Percentiles rank a stretch among this genome's conserved stretches.
These are phyloP conservation scores for Myxozyma udenii DNA, from an alignment of 805 yeast species.

Conservation along the genomic window DNA sequence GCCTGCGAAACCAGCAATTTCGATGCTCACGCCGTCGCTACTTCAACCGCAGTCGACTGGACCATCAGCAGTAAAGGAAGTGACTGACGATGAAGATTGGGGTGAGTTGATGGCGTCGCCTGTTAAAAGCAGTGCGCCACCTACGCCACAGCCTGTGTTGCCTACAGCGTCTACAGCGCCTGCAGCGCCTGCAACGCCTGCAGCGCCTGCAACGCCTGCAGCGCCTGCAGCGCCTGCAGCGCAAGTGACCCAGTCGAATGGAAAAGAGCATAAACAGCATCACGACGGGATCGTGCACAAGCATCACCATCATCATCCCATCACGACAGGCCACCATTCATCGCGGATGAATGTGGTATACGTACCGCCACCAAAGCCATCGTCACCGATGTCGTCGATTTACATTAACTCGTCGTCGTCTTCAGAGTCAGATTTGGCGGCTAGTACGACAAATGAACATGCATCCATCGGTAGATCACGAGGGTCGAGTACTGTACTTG, in stretches of 20 bases:
- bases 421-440: slow-evolving; percentile 11
- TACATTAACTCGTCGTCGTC: slow-evolving; percentile 18
- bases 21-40: slow-evolving; percentile 5
- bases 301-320: slow-evolving; percentile 15
- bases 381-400: slow-evolving; percentile 14
- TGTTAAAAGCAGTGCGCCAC: background rate
- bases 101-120: slow-evolving; percentile 18
- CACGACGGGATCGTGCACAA: background rate
- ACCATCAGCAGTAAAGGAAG: background rate
- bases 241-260: no score
- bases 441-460: background rate
- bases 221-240: background rate
- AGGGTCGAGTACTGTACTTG: slow-evolving; percentile 5
- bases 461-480: slow-evolving; percentile 2
- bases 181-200: background rate
- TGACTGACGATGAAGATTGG: slow-evolving; percentile 15
- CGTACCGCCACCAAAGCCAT: slow-evolving; percentile 23
- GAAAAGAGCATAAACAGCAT: slow-evolving; percentile 1
- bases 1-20: slow-evolving; percentile 1
- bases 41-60: slow-evolving; percentile 4
- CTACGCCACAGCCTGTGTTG: background rate
- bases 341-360: slow-evolving; percentile 3
- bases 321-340: slow-evolving; percentile 1
- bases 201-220: background rate
- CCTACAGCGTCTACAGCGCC: background rate